phyloP scores from a whole-genome alignment of 1,139 yeast genomes.

The Candida tunisiensis region DNA sequence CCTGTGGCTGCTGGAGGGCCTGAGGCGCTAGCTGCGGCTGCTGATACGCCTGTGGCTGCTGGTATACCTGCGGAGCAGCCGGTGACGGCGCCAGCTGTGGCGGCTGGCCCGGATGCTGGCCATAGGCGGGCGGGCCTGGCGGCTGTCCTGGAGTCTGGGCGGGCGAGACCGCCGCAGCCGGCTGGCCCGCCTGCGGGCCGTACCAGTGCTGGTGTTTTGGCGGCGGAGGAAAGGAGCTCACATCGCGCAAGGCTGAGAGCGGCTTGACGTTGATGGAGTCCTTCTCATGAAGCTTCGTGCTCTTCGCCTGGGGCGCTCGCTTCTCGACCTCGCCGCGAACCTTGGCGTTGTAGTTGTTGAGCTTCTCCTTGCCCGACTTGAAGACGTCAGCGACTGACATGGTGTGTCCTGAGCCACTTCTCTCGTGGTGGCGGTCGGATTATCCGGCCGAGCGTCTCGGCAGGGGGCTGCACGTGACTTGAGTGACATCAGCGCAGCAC shows the following conservation, averaged over 20 bases:
- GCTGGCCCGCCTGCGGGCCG: slow-evolving; percentile 9
- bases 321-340: too few species aligned
- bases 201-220: slow-evolving; percentile 26
- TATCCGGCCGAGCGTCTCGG: too few species aligned
- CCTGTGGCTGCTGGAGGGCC: slow-evolving; percentile 4
- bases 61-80: slow-evolving; percentile 3
- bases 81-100: slow-evolving; percentile 3
- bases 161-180: slow-evolving; percentile 6
- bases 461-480: too few species aligned
- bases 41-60: slow-evolving; percentile 4
- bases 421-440: too few species aligned
- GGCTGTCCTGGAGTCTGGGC: slow-evolving; percentile 3
- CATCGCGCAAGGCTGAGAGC: slow-evolving; percentile 20
- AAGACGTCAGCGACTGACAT: too few species aligned
- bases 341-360: too few species aligned
- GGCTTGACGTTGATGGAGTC: slow-evolving; percentile 20
- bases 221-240: slow-evolving; percentile 34
- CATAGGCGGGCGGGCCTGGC: slow-evolving; percentile 1
- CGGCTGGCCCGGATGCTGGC: slow-evolving; percentile 4
- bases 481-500: too few species aligned
- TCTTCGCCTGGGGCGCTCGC: too few species aligned
- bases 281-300: too few species aligned
- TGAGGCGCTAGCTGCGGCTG: slow-evolving; percentile 5
- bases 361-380: too few species aligned
- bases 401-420: too few species aligned